phyloP scores from a whole-genome alignment of 2,329 filamentous ascomycete species.

The Aureobasidium leucospermi region DNA sequence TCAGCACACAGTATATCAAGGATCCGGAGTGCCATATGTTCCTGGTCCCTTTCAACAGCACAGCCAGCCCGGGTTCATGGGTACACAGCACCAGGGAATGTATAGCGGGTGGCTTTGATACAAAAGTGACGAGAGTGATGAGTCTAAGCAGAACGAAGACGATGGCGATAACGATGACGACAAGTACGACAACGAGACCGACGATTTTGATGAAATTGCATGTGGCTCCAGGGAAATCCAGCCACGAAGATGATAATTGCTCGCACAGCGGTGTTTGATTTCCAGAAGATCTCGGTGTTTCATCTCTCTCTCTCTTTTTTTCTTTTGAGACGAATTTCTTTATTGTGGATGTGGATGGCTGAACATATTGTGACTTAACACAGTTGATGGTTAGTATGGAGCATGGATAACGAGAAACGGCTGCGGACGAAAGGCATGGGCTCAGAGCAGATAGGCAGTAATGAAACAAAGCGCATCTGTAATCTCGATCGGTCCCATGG shows the following conservation, averaged over 20 bases:
- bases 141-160: not conserved
- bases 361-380: not conserved
- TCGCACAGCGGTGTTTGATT: not conserved
- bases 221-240: not conserved
- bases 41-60: not conserved
- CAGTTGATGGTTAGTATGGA: not conserved
- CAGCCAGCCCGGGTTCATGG: not conserved
- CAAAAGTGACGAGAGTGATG: not conserved
- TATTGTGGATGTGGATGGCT: not conserved
- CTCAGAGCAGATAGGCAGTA: not conserved
- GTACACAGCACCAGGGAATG: conserved; percentile 1
- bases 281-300: not conserved
- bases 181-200: conserved; percentile 4
- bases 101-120: conserved; percentile 1
- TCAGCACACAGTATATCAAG: not conserved
- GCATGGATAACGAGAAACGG: not conserved
- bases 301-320: no score
- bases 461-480: not conserved
- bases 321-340: not conserved
- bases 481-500: no score
- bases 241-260: not conserved
- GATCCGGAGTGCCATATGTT: not conserved
- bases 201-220: conserved; percentile 11
- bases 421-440: not conserved
- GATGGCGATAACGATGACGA: not conserved